Conservation (phyloP, 805 yeast genomes). For the Tetrapisispora pingtungensis region DNA sequence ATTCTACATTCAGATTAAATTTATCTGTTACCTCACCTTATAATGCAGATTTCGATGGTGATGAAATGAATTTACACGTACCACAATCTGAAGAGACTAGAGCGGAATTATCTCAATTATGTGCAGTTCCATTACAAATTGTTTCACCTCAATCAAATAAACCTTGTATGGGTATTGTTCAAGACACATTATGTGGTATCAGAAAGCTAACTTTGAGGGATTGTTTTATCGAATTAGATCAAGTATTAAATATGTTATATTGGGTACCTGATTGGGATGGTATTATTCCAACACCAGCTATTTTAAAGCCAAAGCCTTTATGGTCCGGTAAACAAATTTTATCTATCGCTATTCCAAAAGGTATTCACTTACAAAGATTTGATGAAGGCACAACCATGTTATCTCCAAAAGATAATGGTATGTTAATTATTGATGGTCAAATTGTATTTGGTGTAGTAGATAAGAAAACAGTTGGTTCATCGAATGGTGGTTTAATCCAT, state of each 20-base stretch:
- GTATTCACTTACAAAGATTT: constrained; percentile 87
- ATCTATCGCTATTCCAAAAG: constrained; percentile 89
- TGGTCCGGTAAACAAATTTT: constrained; percentile 97
- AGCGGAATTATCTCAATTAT: constrained; percentile 87
- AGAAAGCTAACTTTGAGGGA: constrained; percentile 93
- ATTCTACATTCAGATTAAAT: constrained; percentile 92
- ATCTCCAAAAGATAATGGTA: constrained; percentile 89
- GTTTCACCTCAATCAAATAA: constrained; percentile 97
- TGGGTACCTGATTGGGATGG: constrained; percentile 99
- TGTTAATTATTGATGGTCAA: constrained; percentile 92
- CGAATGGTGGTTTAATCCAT: constrained; percentile 96
- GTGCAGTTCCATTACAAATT: constrained; percentile 96
- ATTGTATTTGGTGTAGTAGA: constrained; percentile 96
- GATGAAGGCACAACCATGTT: constrained; percentile 79
- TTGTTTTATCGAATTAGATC: constrained; percentile 77
- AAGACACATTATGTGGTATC: constrained; percentile 94
- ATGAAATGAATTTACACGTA: constrained; percentile 98
- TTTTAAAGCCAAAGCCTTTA: constrained; percentile 85
- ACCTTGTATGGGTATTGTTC: constrained; percentile 99
- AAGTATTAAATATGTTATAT: constrained; percentile 90
- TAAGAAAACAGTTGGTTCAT: constrained; percentile 96
- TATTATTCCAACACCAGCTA: constrained; percentile 89
- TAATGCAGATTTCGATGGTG: constrained; percentile 99
- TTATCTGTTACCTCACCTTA: constrained; percentile 98
- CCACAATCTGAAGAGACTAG: constrained; percentile 98